A percentile compares a stretch with the other conserved stretches of the same genome.
These are phyloP conservation scores for Leucogyrophana mollusca DNA, from an alignment of 768 basidiomycete genomes.

Conservation along the genomic window DNA sequence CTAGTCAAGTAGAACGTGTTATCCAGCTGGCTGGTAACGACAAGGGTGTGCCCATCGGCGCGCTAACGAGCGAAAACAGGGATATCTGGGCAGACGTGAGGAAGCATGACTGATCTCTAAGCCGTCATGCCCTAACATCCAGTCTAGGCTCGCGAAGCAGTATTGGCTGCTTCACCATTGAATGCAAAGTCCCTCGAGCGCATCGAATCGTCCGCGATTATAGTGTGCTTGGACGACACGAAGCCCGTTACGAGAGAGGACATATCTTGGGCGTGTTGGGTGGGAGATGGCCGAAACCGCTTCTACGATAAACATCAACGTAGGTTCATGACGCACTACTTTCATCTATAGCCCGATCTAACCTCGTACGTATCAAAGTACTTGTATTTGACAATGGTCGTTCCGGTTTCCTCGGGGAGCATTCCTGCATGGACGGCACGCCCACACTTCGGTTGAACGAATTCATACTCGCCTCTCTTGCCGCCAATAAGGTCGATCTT, in stretches of 20 bases:
- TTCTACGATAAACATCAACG: slow-evolving; percentile 98
- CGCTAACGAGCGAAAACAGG: slow-evolving; percentile 84
- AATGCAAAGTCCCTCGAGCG: slow-evolving; percentile 71
- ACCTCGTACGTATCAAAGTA: slow-evolving; percentile 44
- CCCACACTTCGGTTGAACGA: slow-evolving; percentile 96
- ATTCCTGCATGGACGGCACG: slow-evolving; percentile 92
- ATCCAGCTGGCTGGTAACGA: slow-evolving; percentile 58
- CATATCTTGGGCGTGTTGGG: slow-evolving; percentile 81
- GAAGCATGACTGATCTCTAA: not conserved
- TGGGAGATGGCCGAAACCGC: slow-evolving; percentile 85
- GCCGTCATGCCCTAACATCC: not conserved
- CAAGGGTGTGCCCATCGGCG: slow-evolving; percentile 61
- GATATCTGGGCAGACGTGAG: slow-evolving; percentile 84
- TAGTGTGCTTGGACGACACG: slow-evolving; percentile 84
- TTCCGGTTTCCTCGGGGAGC: slow-evolving; percentile 88
- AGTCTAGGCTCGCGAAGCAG: slow-evolving; percentile 51
- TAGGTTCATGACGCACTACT: slow-evolving; percentile 35
- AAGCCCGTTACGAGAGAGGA: slow-evolving; percentile 81
- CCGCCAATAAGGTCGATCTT: slow-evolving; percentile 71
- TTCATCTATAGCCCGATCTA: slow-evolving; percentile 2
- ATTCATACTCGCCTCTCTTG: slow-evolving; percentile 79
- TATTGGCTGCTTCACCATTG: slow-evolving; percentile 59
- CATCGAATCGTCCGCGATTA: slow-evolving; percentile 88
- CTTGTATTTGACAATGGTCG: slow-evolving; percentile 95
- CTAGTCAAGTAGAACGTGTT: slow-evolving; percentile 66